A percentile compares a stretch with the other conserved stretches of the same genome.
Conservation (phyloP, 768 basidiomycete species). For the Tylopilus balloui region DNA sequence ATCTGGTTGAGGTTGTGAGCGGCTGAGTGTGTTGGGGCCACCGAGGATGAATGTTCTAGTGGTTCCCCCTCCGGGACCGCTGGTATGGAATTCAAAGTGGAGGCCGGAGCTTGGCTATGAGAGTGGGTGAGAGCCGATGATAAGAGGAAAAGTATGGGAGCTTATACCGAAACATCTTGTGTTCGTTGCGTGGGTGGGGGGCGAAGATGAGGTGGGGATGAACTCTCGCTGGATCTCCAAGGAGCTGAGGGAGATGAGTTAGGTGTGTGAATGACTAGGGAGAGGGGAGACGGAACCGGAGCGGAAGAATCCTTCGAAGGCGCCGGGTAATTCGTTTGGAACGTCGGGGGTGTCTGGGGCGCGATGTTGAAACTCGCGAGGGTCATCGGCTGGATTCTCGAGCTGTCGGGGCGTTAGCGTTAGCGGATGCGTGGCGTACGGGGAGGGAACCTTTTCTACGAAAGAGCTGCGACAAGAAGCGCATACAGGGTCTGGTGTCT, state of each 20-base stretch:
- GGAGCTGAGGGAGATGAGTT: slow-evolving; percentile 5
- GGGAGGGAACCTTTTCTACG: slow-evolving; percentile 58
- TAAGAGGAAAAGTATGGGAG: background rate
- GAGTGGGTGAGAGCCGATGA: background rate
- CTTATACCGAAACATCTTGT: slow-evolving; percentile 17
- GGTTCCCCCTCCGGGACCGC: slow-evolving; percentile 25
- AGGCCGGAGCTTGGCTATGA: slow-evolving; percentile 23
- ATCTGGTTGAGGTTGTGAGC: slow-evolving; percentile 27
- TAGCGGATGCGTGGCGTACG: background rate
- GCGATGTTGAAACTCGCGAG: slow-evolving; percentile 55
- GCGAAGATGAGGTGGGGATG: slow-evolving; percentile 8
- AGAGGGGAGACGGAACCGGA: slow-evolving; percentile 13
- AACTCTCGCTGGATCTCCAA: background rate
- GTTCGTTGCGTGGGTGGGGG: slow-evolving; percentile 15
- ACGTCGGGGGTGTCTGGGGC: slow-evolving; percentile 25
- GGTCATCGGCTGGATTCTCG: slow-evolving; percentile 71
- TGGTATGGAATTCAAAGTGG: slow-evolving; percentile 37
- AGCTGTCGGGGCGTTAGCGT: slow-evolving; percentile 43
- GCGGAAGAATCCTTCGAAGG: slow-evolving; percentile 50
- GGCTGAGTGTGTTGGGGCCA: slow-evolving; percentile 27
- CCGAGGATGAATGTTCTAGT: slow-evolving; percentile 37
- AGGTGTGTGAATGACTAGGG: background rate
- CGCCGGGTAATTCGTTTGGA: slow-evolving; percentile 34
- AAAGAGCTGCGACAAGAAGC: slow-evolving; percentile 79
- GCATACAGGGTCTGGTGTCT: slow-evolving; percentile 82